Evolutionary conservation across 441 rosid species (phyloP), one percentile per base, ranked within the genome.

Genomic region (Theobroma grandiflorum): DNA sequence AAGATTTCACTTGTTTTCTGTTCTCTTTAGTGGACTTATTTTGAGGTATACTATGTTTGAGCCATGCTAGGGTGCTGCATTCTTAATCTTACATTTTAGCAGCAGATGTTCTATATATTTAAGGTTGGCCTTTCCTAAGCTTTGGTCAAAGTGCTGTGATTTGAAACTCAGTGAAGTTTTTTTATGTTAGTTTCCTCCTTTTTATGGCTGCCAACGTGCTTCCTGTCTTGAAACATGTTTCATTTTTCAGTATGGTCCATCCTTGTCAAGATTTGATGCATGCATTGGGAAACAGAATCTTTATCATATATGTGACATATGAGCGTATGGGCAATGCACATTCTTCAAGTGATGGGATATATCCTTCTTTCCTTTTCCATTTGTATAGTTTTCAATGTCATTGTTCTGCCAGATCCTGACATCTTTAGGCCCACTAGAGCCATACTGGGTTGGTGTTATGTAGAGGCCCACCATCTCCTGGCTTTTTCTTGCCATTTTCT

Each of bases 251-350:
- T 79, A 64, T n/a, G 81, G 79, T 57, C 81, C 72, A 53, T 77
- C 0, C 47, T 20, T 79, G 37, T 64, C 76, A 80, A 57, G 72
- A 49, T 64, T 72, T 38, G 80, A 75, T 78, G 42, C 79, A 80
- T 85, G 81, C 67, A 77, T 58, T 84, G 73, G 58, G 63, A 74
- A 85, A 66, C 47, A n/a, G 79, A 72, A 86, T 79, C 85, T 87
- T 84, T 83, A 88, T 88, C 91, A 81, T 82, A 20, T 70, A 74
- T 37, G 75, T 76, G 87, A 58, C 85, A 55, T 26, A 26, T 55
- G 40, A 79, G 64, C 49, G 79, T 69, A 87, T 85, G 92, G 93
- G 89, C 88, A 77, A 77, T 78, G 84, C 84, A 84, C 84, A 49
- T 15, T 69, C 74, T 78, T 73, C 81, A 20, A 88, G 79, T 74